Evolutionary conservation across 306 rosid genomes (phyloP), one percentile per base, ranked within the genome.

Genomic region (Quercus gilva): DNA sequence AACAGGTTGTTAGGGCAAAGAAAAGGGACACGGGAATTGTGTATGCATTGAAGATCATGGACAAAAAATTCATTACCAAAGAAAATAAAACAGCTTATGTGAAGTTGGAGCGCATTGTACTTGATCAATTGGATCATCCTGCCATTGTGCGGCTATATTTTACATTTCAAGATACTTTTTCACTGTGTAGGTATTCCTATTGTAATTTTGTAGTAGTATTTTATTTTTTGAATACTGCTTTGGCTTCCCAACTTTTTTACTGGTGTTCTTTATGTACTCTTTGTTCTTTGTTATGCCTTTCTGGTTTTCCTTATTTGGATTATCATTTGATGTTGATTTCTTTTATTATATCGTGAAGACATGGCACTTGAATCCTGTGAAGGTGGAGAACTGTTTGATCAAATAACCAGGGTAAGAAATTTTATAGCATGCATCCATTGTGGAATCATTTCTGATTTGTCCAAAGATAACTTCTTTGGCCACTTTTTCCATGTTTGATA

Each of bases 351-450:
- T 37, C 70, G 49, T 80, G 90, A 88, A 96, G 99, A 96, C 81
- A 96, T 96, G 99, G 99, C 98, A 73, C 94, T 96, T 81, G 99
- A 96, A 80, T 96, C 99, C 79, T 96, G 99, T 80, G 99, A 96
- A 90, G 99, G 99, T 51, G 99, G 99, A 82, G 99, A 96, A 69
- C 99, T 96, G 80, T 96, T 96, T 88, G 99, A 96, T 84, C 99
- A 93, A 86, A 96, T 96, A 86, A 90, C 91, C 80, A 92, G 98
- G 96, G 99, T 96, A 88, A 52, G 58, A 63, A 25, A 63, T 58
- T 49, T 77, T 21, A 73, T 51, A 61, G 49, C 56, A 59, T 77
- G 29, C 64, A 33, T 52, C 74, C 82, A 26, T 65, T 74, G 56
- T 75, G 71, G 76, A 76, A 43, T 73, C 76, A 55, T 59, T 37